Evolutionary conservation across 2,329 filamentous ascomycete species (phyloP).

Genomic region (Tolypocladium endophyticum): DNA sequence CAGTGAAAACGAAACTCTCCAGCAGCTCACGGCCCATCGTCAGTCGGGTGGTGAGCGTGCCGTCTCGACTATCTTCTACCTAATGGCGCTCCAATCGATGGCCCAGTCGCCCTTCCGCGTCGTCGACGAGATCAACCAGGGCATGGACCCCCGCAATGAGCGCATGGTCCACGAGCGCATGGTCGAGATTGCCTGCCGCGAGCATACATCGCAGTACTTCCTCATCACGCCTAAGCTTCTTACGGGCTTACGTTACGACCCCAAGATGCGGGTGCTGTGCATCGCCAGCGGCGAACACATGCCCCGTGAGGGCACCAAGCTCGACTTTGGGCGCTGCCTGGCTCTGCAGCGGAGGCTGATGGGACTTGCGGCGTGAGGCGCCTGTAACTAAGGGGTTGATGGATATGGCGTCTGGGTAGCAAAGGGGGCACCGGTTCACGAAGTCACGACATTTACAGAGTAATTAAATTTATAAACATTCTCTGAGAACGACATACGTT

Average conservation of each 20-base stretch:
- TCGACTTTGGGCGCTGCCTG: constrained; percentile 39
- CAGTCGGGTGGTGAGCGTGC: constrained; percentile 95
- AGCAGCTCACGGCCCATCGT: constrained; percentile 78
- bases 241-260: constrained; percentile 73
- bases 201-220: constrained; percentile 80
- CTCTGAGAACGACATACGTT: background rate
- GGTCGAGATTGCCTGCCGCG: constrained; percentile 90
- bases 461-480: background rate
- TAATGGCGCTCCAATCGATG: constrained; percentile 93
- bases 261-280: constrained; percentile 85
- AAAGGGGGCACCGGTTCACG: background rate
- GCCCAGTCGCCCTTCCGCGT: constrained; percentile 94
- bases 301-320: constrained; percentile 39
- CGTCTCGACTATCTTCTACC: constrained; percentile 96
- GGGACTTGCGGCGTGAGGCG: constrained; percentile 16
- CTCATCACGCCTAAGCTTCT: constrained; percentile 95
- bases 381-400: background rate
- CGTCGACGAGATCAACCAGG: constrained; percentile 98
- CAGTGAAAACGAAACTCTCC: constrained; percentile 71
- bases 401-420: background rate
- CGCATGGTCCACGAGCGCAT: constrained; percentile 96
- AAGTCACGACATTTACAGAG: background rate
- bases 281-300: constrained; percentile 82
- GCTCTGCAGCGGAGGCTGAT: constrained; percentile 29
- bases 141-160: constrained; percentile 98